Evolutionary conservation across 1,284 basidiomycete species (phyloP), one percentile per base, ranked within the genome.

Genomic region (Sporisorium graminicola): DNA sequence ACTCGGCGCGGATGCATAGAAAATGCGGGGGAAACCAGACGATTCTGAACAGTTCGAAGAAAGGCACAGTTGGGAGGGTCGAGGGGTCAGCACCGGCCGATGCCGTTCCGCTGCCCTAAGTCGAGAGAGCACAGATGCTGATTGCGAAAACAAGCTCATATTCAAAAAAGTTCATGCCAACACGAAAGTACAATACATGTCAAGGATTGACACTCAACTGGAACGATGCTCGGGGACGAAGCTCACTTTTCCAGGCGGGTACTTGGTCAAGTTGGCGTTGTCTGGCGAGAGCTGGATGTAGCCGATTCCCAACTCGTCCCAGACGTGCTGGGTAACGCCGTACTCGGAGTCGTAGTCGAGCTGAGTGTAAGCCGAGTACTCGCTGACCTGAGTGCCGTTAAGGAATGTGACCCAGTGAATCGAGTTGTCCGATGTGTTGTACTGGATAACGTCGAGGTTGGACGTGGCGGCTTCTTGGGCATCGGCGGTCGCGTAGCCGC

Each of bases 211-310:
- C n/a, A n/a, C n/a, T n/a, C n/a, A n/a, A n/a, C n/a, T n/a, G n/a
- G n/a, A n/a, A n/a, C n/a, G n/a, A n/a, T n/a, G n/a, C n/a, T 31
- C 42, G 24, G 50, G 37, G 31, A 44, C 10, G 43, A 73, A 64
- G 12, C 46, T 67, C 22, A 73, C 27, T 20, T 51, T 59, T n/a
- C 43, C 70, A 26, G 70, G 60, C 6, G 65, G 70, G 52, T 60
- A 64, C 33, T 59, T 67, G 10, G 54, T 56, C 54, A 72, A 33
- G 52, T 72, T 61, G 4, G 22, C 26, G 27, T 65, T 66, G 63
- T 40, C 12, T 0, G 51, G 24, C 9, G 27, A 29, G 24, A 73
- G 31, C 29, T 46, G 53, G 24, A 31, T 55, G 24, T 26, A 27
- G 12, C 65, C 65, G n/a, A 64, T 44, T 5, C 65, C 60, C 6